Percentiles rank a stretch among this genome's conserved stretches.
phyloP scores from a whole-genome alignment of 805 yeast species.

The Wickerhamiella sorbophila region DNA sequence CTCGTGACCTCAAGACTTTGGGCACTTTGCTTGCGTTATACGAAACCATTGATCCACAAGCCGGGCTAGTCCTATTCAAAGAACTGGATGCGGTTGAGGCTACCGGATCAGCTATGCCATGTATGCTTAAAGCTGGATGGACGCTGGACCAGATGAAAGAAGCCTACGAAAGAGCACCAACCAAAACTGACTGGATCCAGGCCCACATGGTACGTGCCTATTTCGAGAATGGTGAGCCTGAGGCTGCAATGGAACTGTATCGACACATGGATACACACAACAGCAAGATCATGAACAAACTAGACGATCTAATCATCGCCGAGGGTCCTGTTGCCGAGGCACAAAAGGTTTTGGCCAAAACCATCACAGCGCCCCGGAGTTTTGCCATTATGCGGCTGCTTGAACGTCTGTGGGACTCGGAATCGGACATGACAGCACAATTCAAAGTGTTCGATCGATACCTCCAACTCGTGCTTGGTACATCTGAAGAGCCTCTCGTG shows the following conservation, averaged over 20 bases:
- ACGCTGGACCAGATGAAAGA: conserved; percentile 9
- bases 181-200: conserved; percentile 2
- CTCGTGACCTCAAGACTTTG: conserved; percentile 3
- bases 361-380: conserved; percentile 12
- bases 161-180: conserved; percentile 6
- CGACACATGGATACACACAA: conserved; percentile 10
- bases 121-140: conserved; percentile 13
- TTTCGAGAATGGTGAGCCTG: conserved; percentile 10
- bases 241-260: conserved; percentile 9
- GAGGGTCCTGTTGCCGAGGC: conserved; percentile 17
- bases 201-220: conserved; percentile 8
- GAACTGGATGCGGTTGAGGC: conserved; percentile 2
- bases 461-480: conserved; percentile 8
- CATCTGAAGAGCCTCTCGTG: conserved; percentile 12
- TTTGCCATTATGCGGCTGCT: conserved; percentile 14
- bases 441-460: conserved; percentile 10
- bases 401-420: conserved; percentile 6
- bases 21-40: conserved; percentile 11
- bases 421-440: conserved; percentile 6
- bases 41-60: conserved; percentile 14
- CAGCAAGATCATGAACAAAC: conserved; percentile 4
- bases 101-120: conserved; percentile 15
- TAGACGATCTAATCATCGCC: conserved; percentile 17
- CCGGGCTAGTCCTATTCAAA: conserved; percentile 12
- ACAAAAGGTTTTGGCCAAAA: conserved; percentile 3